Percentiles rank a stretch among this genome's conserved stretches.
These are phyloP conservation scores for Priceomyces carsonii DNA, from an alignment of 805 yeast species.

Conservation along the genomic window DNA sequence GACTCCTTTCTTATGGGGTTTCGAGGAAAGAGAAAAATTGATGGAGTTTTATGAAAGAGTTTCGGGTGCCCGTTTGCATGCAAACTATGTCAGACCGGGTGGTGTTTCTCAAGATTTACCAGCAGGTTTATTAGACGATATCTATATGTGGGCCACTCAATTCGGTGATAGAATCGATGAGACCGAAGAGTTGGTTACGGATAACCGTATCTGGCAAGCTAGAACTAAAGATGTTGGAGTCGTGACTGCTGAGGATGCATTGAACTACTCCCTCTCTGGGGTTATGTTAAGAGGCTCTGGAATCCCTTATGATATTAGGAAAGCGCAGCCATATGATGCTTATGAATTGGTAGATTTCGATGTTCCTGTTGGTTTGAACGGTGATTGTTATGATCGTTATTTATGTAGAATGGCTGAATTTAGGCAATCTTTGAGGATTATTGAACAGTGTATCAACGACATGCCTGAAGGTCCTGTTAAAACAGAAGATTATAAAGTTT, in stretches of 20 bases:
- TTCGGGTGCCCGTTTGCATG: constrained; percentile 85
- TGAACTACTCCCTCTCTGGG: constrained; percentile 78
- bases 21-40: constrained; percentile 89
- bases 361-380: constrained; percentile 81
- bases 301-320: constrained; percentile 82
- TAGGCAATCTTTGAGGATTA: constrained; percentile 85
- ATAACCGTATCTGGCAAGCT: constrained; percentile 89
- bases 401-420: constrained; percentile 88
- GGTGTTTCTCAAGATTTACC: constrained; percentile 90
- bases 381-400: constrained; percentile 91
- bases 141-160: constrained; percentile 95
- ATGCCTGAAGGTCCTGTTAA: constrained; percentile 93
- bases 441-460: constrained; percentile 85
- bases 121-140: constrained; percentile 82
- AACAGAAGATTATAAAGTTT: constrained; percentile 84
- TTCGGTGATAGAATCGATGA: constrained; percentile 92
- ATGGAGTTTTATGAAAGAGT: constrained; percentile 93
- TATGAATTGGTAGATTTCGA: constrained; percentile 85
- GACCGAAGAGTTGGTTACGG: constrained; percentile 85
- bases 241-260: constrained; percentile 83
- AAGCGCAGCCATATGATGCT: constrained; percentile 87
- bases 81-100: constrained; percentile 89
- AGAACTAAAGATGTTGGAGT: constrained; percentile 81
- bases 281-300: constrained; percentile 93
- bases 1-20: constrained; percentile 92